phyloP scores from a whole-genome alignment of 352 stramenopile species.

The Pythium chondricola region DNA sequence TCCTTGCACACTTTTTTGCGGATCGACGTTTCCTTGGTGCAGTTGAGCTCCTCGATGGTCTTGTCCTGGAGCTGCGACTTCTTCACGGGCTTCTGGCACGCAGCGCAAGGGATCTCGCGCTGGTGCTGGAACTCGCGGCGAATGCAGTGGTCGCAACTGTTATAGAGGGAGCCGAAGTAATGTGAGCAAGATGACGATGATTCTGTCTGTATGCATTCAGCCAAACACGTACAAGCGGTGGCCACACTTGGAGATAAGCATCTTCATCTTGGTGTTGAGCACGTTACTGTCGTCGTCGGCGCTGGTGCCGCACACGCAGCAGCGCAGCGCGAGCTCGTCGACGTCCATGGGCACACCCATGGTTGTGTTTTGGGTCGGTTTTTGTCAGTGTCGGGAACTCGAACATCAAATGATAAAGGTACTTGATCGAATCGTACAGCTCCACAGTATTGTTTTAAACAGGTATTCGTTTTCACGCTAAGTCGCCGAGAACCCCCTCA shows the following conservation, averaged over 20 bases:
- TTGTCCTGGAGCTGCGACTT: conserved; percentile 87
- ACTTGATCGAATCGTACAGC: neutral
- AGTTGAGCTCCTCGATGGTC: conserved; percentile 86
- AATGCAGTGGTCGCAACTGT: conserved; percentile 80
- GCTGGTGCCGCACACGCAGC: conserved; percentile 85
- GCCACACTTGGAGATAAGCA: conserved; percentile 88
- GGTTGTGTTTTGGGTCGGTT: neutral
- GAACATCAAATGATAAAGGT: too few relatives aligned
- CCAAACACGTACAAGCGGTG: conserved; percentile 72
- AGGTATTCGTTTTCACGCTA: too few relatives aligned
- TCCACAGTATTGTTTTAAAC: neutral
- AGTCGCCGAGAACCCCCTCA: too few relatives aligned
- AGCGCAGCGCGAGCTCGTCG: conserved; percentile 75
- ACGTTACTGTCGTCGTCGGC: conserved; percentile 84
- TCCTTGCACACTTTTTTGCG: conserved; percentile 86
- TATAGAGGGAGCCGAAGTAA: neutral
- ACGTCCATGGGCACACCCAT: conserved; percentile 25
- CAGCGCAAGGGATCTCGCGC: conserved; percentile 76
- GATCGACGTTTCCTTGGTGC: conserved; percentile 79
- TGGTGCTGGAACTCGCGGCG: conserved; percentile 86
- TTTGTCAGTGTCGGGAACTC: neutral
- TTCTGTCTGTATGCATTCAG: neutral
- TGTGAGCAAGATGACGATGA: neutral
- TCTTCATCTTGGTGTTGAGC: conserved; percentile 90
- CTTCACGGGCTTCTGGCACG: conserved; percentile 81